Conservation (phyloP, 192 early-diverging fungal species). For the Phycomyces nitens region DNA sequence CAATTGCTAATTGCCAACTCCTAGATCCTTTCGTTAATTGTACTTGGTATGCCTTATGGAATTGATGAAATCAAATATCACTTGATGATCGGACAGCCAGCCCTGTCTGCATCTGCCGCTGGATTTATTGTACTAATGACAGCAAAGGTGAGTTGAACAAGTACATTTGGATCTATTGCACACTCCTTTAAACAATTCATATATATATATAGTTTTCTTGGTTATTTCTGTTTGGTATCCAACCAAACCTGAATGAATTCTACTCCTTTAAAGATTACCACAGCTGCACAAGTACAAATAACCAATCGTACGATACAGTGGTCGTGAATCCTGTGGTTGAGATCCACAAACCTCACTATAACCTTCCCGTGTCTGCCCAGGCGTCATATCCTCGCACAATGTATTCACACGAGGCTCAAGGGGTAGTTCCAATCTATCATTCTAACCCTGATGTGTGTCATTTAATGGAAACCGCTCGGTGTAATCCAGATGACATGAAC, state of each 20-base stretch:
- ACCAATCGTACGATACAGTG: neutral
- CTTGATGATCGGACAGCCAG: neutral
- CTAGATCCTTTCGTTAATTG: slow-evolving; percentile 19
- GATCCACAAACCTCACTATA: neutral
- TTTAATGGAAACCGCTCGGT: no score
- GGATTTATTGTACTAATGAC: slow-evolving; percentile 26
- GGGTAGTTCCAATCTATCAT: no score
- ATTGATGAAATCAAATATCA: slow-evolving; percentile 1
- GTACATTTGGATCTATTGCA: no score
- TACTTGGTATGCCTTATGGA: slow-evolving; percentile 17
- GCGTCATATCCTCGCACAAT: neutral
- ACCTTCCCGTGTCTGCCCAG: neutral
- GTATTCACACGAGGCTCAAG: neutral
- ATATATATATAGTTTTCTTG: slow-evolving; percentile 14
- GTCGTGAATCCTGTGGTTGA: neutral
- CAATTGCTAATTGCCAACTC: no score
- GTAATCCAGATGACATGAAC: no score
- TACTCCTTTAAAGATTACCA: neutral
- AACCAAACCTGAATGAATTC: neutral
- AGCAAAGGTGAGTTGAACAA: slow-evolving; percentile 30
- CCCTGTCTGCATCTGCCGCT: slow-evolving; percentile 11
- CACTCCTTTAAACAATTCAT: neutral
- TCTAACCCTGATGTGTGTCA: no score
- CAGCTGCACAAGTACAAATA: neutral
- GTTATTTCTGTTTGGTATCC: slow-evolving; percentile 19